phyloP scores from a whole-genome alignment of 202 grass and related monocot species.

The Eragrostis tef region DNA sequence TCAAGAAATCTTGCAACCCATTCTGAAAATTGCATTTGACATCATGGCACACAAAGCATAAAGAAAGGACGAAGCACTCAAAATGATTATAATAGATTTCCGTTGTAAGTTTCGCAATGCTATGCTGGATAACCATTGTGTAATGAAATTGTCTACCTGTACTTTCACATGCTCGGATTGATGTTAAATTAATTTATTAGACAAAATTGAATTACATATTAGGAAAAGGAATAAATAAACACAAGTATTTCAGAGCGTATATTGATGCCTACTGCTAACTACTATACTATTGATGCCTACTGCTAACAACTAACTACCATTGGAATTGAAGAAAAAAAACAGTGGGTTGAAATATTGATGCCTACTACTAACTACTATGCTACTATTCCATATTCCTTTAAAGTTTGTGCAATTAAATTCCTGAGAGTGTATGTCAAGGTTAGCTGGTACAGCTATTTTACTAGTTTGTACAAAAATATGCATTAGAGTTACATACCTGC shows the following conservation, averaged over 20 bases:
- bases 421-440: conserved; percentile 12
- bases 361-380: neutral
- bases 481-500: conserved; percentile 60
- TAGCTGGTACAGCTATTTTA: neutral
- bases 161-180: neutral
- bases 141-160: neutral
- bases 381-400: neutral
- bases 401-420: neutral
- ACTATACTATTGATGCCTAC: neutral
- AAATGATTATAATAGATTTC: neutral
- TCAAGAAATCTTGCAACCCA: neutral
- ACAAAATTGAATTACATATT: neutral
- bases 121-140: neutral
- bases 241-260: neutral
- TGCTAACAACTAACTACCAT: neutral
- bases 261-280: neutral
- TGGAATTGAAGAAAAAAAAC: neutral
- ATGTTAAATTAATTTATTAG: neutral
- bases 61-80: neutral
- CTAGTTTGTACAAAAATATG: conserved; percentile 28
- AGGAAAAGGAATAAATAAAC: neutral
- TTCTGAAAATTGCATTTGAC: neutral
- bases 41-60: neutral
- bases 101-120: neutral
- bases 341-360: neutral